Evolutionary conservation across 1,284 basidiomycete genomes (phyloP), one percentile per base, ranked within the genome.

Genomic region (Schizophyllum commune): DNA sequence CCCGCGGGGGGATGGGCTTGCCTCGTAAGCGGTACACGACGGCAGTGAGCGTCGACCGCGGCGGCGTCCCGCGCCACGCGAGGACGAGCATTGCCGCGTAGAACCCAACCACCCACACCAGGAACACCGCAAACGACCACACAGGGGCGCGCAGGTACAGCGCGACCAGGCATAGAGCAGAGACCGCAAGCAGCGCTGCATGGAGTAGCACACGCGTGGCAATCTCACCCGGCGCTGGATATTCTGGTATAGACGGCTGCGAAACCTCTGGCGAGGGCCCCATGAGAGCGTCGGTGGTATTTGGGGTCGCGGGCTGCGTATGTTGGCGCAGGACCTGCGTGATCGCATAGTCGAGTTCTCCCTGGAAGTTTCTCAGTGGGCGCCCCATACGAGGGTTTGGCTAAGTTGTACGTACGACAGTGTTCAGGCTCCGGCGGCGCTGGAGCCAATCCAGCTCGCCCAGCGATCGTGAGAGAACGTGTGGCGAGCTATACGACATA

Each of bases 371-470:
- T 47, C 39, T 47, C 39, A 47, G 39, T 47, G 39, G 39, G 39
- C 39, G 39, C 17, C 39, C 39, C 39, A 47, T 47, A 47, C 39
- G 39, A 27, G 27, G 27, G 27, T 17, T 13, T 47, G 39, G 17
- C 63, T 61, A 63, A 63, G 58, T 59, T 65, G 59, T 62, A 74
- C 85, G 68, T 71, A 91, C 89, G 73, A 88, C 81, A 60, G 82
- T 79, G 66, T 82, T 85, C 32, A 86, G 73, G 69, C 84, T 89
- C 61, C 88, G 80, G 59, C 89, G 79, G 55, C 86, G 80, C 62
- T 86, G 80, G 22, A 90, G 74, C 89, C 89, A 92, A 68, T 88
- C 87, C 61, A 89, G 76, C 67, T 91, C 86, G 47, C 83, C 82
- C 39, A 91, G 74, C 63, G 79, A 84, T 61, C 82, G 64, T 70